Conservation (phyloP, 768 basidiomycete genomes). For the Zangia roseola region DNA sequence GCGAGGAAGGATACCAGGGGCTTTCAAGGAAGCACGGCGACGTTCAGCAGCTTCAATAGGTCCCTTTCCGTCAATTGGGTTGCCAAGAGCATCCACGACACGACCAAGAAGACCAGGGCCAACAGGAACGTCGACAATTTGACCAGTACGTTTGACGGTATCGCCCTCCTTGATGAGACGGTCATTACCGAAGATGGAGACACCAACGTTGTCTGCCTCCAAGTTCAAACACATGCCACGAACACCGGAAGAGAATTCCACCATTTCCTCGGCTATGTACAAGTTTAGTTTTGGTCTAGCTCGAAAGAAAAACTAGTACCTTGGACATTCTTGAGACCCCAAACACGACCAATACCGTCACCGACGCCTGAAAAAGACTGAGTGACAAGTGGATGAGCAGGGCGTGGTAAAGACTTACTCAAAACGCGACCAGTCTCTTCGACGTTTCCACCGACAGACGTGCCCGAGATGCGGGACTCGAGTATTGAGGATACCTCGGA, state of each 20-base stretch:
- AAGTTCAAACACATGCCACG: conserved; percentile 99
- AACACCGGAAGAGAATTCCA: conserved; percentile 99
- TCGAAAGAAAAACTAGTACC: conserved; percentile 44
- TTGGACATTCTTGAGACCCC: conserved; percentile 98
- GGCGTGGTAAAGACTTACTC: conserved; percentile 55
- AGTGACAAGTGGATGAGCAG: conserved; percentile 1
- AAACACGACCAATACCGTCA: conserved; percentile 99
- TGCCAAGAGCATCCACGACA: conserved; percentile 99
- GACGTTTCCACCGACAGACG: conserved; percentile 87
- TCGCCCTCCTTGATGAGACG: conserved; percentile 99
- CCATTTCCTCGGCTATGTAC: conserved; percentile 95
- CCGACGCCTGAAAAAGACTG: conserved; percentile 69
- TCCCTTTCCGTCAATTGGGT: conserved; percentile 99
- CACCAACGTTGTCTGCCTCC: conserved; percentile 99
- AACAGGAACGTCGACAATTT: conserved; percentile 99
- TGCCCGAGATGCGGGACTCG: conserved; percentile 96
- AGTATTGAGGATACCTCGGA: conserved; percentile 99
- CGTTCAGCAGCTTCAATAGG: conserved; percentile 93
- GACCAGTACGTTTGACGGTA: conserved; percentile 99
- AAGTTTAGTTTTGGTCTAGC: conserved; percentile 1
- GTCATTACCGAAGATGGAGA: conserved; percentile 98
- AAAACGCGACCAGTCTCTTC: conserved; percentile 99
- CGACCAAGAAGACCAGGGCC: conserved; percentile 96
- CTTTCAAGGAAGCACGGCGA: conserved; percentile 97
- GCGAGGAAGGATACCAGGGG: conserved; percentile 98